phyloP scores from a whole-genome alignment of 2,329 filamentous ascomycete species.

The Neonectria sp. region DNA sequence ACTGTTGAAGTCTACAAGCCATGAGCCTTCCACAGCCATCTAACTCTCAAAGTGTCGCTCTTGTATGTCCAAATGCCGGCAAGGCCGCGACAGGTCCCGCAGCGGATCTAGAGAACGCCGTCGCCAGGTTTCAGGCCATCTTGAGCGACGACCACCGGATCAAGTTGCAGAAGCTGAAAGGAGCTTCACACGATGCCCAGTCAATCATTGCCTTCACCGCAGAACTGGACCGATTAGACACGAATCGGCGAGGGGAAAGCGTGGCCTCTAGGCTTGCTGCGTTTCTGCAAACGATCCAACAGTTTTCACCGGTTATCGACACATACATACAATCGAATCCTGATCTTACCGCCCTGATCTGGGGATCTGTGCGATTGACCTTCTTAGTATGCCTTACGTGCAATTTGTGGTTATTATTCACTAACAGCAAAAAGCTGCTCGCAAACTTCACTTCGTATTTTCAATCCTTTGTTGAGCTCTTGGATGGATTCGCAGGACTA shows the following conservation, averaged over 20 bases:
- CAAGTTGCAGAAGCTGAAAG: conserved; percentile 23
- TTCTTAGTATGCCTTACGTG: conserved; percentile 19
- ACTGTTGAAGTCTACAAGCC: too few species aligned
- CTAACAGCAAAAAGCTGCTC: conserved; percentile 24
- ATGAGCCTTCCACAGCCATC: too few species aligned
- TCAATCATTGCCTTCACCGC: conserved; percentile 36
- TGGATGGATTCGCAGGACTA: conserved; percentile 26
- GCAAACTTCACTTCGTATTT: conserved; percentile 40
- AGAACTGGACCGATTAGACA: conserved; percentile 21
- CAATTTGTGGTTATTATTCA: neutral
- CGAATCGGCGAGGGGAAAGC: conserved; percentile 28
- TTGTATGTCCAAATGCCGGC: too few species aligned
- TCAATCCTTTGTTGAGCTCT: conserved; percentile 32
- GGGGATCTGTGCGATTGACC: conserved; percentile 31
- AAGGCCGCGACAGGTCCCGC: too few species aligned
- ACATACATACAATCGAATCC: conserved; percentile 31
- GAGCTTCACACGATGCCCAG: conserved; percentile 21
- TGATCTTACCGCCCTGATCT: conserved; percentile 14
- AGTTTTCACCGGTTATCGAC: conserved; percentile 32
- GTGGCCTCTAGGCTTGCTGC: conserved; percentile 28
- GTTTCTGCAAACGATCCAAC: conserved; percentile 33
- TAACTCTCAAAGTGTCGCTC: too few species aligned
- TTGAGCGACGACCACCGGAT: conserved; percentile 31
- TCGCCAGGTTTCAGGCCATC: conserved; percentile 29
- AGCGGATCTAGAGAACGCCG: neutral